Percentiles rank a stretch among this genome's conserved stretches.
Evolutionary conservation across 2,329 filamentous ascomycete genomes (phyloP).

Genomic region (Nemania abortiva): DNA sequence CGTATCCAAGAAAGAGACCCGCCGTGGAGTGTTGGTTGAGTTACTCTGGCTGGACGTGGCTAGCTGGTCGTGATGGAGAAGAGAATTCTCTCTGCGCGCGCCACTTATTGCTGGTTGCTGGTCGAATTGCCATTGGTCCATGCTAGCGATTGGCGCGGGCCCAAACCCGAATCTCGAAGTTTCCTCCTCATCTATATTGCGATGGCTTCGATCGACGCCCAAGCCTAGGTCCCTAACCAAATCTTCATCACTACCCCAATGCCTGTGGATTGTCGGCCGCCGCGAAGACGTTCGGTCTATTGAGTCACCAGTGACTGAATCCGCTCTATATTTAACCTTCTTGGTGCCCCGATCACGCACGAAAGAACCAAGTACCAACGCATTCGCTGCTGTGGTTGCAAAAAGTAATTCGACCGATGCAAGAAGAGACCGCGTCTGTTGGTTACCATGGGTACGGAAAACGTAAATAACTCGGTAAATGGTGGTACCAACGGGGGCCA

Average conservation of each 20-base stretch:
- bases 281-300: conserved; percentile 63
- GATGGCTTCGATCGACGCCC: conserved; percentile 67
- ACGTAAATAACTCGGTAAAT: conserved; percentile 85
- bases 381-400: conserved; percentile 87
- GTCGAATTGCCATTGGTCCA: conserved; percentile 63
- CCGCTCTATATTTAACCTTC: conserved; percentile 83
- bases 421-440: conserved; percentile 88
- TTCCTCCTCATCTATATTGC: conserved; percentile 49
- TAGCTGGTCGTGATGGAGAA: conserved; percentile 54
- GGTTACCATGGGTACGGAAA: conserved; percentile 75
- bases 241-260: conserved; percentile 93
- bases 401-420: conserved; percentile 93
- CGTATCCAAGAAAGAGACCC: conserved; percentile 86
- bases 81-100: conserved; percentile 60
- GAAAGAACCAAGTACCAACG: conserved; percentile 91
- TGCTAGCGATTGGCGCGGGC: conserved; percentile 56
- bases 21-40: conserved; percentile 62
- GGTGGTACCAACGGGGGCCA: conserved; percentile 83
- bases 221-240: conserved; percentile 84
- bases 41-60: conserved; percentile 54
- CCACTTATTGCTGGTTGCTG: conserved; percentile 54
- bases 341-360: conserved; percentile 91
- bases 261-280: conserved; percentile 67
- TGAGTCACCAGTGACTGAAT: conserved; percentile 71
- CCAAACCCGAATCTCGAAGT: conserved; percentile 48